Base-by-base conservation (phyloP, 139 green algal species). In the Edaphochlamys debaryana region DNA sequence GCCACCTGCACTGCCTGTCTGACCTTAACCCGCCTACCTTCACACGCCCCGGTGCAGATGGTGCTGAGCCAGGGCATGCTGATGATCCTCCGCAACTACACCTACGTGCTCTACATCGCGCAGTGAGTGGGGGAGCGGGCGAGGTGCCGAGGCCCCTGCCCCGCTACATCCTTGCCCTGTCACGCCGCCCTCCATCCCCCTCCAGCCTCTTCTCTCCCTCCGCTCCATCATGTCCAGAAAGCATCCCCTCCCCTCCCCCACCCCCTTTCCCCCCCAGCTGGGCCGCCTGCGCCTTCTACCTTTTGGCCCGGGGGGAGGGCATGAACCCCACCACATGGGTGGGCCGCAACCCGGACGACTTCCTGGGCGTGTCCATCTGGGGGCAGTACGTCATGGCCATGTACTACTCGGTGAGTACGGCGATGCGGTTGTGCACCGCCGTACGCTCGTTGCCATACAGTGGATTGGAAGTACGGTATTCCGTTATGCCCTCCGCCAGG, bases 1-100 rank as follows among this genome's bases (percentile, higher is more conserved):
- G n/a, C 25, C 56, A 63, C 56, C 56, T 63, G 56, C 86, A 89
- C 72, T 64, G 79, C 2, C 52, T 86, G 3, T 54, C 13, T 13
- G 45, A 54, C 45, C 45, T 54, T n/a, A n/a, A 9, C 13, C 13
- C 45, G 37, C 60, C 17, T 38, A 72, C 38, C 41, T 89, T 41
- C 79, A 89, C 40, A 79, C 83, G 69, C 56, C 40, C 27, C n/a
- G n/a, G n/a, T n/a, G n/a, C n/a, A n/a, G n/a, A 86, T 89, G 85
- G n/a, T 80, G 34, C 50, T 89, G 7, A 73, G 64, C 52, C 79
- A 86, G 63, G 67, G 62, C 23, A 60, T 50, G 25, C 79, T 89
- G 27, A 81, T 85, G 69, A 5, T 89, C 6, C 17, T 86, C 66
- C 50, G 85, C 15, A 89, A 89, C 73, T 78, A 74, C 79, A 68